Base-by-base conservation (phyloP, 208 protist genomes). In the Trypanosomatidae sp. region DNA sequence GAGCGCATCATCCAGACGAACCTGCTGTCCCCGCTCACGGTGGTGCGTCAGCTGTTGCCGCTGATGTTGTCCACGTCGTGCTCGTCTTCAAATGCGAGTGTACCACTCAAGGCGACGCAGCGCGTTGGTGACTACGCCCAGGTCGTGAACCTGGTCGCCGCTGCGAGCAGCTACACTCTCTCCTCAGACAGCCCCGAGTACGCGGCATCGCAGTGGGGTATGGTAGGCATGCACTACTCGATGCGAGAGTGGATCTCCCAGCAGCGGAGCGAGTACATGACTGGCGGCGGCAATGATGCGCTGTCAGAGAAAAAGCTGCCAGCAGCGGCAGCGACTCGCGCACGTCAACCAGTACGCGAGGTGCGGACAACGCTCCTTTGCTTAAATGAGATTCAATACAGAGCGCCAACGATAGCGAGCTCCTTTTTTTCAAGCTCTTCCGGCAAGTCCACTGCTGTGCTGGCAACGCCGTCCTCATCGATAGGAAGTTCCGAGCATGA, bases 201-300 rank as follows among this genome's bases (percentile, higher is more conserved):
- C 73, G 73, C 81, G 22, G 86, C 86, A 30, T 86, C 83, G 46
- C 80, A 88, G 62, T 91, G 83, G 83, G 87, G 77, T 12, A 64
- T 78, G 56, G 66, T 88, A 33, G 87, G 87, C 41, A 52, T 80
- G 60, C 84, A 88, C 73, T 80, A 89, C 69, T 88, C 83, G 55
- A 81, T 91, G 67, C 78, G 80, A 15, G 76, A 76, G 67, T 89
- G 87, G 66, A 49, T 71, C 39, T 30, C 53, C 55, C 52, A 78
- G 71, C 50, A 81, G 36, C 68, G 75, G 28, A 52, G n/a, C 3
- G 25, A 43, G 33, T 69, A 67, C 64, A 53, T 53, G 64, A 39
- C 25, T 28, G 50, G 33, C 12, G 22, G n/a, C 41, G n/a, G 19
- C n/a, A 41, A 25, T 36, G 41, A 13, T 25, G 33, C 46, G 30